phyloP scores from a whole-genome alignment of 75 land plant species.

The Pinus tabuliformis region DNA sequence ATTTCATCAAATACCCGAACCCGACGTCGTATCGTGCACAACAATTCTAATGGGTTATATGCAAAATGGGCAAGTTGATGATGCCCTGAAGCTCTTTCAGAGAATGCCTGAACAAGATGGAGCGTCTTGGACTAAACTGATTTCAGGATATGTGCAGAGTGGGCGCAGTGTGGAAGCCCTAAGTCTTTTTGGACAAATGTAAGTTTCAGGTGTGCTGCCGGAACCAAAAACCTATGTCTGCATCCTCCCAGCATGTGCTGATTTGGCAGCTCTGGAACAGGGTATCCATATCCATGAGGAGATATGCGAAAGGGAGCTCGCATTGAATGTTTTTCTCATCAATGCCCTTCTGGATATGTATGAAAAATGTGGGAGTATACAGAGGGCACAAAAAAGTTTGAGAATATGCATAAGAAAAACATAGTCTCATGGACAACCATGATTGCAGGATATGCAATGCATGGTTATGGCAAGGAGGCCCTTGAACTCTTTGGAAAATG shows the following conservation, averaged over 20 bases:
- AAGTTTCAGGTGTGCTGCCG: conserved; percentile 8
- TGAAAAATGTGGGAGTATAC: conserved; percentile 17
- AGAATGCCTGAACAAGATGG: neutral
- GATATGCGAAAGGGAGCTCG: neutral
- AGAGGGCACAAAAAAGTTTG: conserved; percentile 11
- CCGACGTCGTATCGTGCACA: conserved; percentile 18
- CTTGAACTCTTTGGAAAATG: conserved; percentile 16
- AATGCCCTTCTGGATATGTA: conserved; percentile 22
- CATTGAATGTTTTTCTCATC: conserved; percentile 12
- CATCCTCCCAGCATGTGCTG: conserved; percentile 18
- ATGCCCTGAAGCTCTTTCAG: conserved; percentile 1
- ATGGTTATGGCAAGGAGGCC: conserved; percentile 15
- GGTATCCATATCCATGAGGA: conserved; percentile 14
- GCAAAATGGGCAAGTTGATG: conserved; percentile 9
- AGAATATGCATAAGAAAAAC: neutral
- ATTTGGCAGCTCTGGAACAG: conserved; percentile 25
- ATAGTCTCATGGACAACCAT: conserved; percentile 20
- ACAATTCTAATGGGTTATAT: conserved; percentile 9
- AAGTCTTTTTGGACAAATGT: conserved; percentile 20
- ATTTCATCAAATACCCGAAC: conserved; percentile 18
- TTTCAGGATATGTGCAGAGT: conserved; percentile 18
- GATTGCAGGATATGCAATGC: conserved; percentile 20
- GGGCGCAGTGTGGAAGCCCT: conserved; percentile 10
- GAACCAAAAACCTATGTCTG: conserved; percentile 11
- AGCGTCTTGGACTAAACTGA: conserved; percentile 16